Conservation (phyloP, 2,329 filamentous ascomycete genomes). For the Gnomoniopsis smithogilvyi region DNA sequence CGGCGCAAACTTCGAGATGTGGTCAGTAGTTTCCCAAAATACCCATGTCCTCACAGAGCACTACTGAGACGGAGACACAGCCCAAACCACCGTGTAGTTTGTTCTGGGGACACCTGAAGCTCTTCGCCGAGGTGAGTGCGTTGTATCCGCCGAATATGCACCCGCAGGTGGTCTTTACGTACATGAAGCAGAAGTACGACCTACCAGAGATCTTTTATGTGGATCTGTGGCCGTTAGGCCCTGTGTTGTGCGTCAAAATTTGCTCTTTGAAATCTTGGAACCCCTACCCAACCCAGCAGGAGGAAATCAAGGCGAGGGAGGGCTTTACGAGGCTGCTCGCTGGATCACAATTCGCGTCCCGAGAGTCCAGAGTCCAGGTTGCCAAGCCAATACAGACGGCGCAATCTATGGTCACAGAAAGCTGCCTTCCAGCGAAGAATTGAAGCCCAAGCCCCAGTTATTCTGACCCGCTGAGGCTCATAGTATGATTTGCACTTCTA, state of each 20-base stretch:
- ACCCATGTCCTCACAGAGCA: background rate
- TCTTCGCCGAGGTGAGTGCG: background rate
- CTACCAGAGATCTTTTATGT: constrained; percentile 1
- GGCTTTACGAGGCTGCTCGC: too few species aligned
- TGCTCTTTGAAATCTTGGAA: background rate
- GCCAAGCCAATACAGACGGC: too few species aligned
- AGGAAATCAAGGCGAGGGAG: background rate
- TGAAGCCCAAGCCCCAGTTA: too few species aligned
- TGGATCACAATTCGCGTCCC: too few species aligned
- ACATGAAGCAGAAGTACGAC: background rate
- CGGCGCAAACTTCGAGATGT: background rate
- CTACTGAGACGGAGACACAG: background rate
- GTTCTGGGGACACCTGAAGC: background rate
- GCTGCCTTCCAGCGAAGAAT: too few species aligned
- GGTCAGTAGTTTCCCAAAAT: background rate
- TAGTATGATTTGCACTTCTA: background rate
- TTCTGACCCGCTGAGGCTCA: background rate
- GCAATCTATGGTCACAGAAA: too few species aligned
- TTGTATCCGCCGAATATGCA: background rate
- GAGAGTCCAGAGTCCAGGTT: too few species aligned
- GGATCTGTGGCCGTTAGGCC: background rate
- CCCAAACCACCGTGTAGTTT: background rate
- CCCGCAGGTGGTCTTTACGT: background rate
- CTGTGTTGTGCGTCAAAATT: background rate
- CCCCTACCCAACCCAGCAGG: background rate